These are phyloP conservation scores for Zelopaecilomyces penicillatus DNA, from an alignment of 2,329 filamentous ascomycete species.

Conservation along the genomic window DNA sequence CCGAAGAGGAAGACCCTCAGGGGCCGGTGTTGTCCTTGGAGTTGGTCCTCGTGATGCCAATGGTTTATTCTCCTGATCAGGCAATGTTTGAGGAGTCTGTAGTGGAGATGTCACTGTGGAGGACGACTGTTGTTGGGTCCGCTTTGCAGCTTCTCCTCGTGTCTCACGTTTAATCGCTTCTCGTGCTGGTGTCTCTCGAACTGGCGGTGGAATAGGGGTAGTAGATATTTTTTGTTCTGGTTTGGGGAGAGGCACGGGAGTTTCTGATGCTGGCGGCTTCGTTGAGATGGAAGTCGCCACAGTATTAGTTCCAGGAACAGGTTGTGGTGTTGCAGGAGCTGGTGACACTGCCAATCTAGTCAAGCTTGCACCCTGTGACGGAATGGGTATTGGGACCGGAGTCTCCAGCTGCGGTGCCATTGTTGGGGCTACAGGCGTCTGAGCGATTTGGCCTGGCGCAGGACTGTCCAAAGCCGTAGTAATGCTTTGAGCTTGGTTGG, in stretches of 20 bases:
- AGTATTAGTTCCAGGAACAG: background rate
- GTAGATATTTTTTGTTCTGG: constrained; percentile 23
- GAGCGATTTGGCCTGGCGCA: constrained; percentile 12
- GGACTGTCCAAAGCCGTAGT: constrained; percentile 16
- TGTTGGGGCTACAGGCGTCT: constrained; percentile 11
- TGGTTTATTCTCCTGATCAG: constrained; percentile 17
- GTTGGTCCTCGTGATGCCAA: constrained; percentile 27
- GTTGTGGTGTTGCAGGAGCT: constrained; percentile 15
- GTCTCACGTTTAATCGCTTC: constrained; percentile 36
- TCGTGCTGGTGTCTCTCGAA: constrained; percentile 17
- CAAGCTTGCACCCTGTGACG: constrained; percentile 18
- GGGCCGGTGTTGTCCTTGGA: constrained; percentile 23
- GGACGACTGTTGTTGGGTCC: constrained; percentile 26
- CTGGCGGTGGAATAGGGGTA: constrained; percentile 21
- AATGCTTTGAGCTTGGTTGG: constrained; percentile 20
- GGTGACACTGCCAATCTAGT: constrained; percentile 24
- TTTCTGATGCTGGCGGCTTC: constrained; percentile 23
- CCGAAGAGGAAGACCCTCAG: constrained; percentile 28
- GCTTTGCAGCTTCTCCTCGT: constrained; percentile 35
- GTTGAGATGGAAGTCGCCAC: background rate
- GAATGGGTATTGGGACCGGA: constrained; percentile 32
- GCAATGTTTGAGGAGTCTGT: constrained; percentile 16
- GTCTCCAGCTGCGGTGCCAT: constrained; percentile 29
- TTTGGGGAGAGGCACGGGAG: constrained; percentile 28
- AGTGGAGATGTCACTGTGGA: constrained; percentile 8